These are phyloP conservation scores for Aureobasidium pullulans DNA, from an alignment of 2,329 filamentous ascomycete species.

Conservation along the genomic window DNA sequence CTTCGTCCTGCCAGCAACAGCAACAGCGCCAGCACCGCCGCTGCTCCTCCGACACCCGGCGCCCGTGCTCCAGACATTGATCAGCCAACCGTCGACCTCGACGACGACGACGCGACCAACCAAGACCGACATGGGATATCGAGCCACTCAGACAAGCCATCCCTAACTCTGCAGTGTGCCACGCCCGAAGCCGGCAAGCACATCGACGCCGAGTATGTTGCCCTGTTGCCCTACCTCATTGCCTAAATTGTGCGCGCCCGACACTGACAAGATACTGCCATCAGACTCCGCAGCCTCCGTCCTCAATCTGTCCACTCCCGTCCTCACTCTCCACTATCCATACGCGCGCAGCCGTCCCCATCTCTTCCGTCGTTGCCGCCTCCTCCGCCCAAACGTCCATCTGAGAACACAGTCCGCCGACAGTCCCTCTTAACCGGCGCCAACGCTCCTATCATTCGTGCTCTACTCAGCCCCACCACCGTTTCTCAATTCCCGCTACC, in stretches of 20 bases:
- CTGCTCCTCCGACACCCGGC: background rate
- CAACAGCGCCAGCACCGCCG: background rate
- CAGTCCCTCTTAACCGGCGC: slow-evolving; percentile 7
- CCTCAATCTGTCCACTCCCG: background rate
- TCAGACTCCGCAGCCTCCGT: background rate
- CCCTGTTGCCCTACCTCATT: too few relatives aligned
- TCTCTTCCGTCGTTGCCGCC: background rate
- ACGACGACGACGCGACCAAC: slow-evolving; percentile 13
- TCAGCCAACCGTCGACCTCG: slow-evolving; percentile 16
- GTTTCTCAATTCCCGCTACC: background rate
- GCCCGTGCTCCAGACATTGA: background rate
- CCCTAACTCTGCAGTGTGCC: slow-evolving; percentile 1
- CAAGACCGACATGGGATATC: background rate
- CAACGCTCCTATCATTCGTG: slow-evolving; percentile 1
- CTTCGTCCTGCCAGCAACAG: background rate
- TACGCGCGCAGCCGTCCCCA: background rate
- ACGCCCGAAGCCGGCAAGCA: background rate
- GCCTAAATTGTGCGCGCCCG: background rate
- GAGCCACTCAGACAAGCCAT: background rate
- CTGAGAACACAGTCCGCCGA: background rate
- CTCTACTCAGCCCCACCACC: background rate
- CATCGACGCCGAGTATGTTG: slow-evolving; percentile 4
- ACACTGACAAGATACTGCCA: background rate
- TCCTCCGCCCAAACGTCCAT: background rate
- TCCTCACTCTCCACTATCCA: background rate